phyloP scores from a whole-genome alignment of 257 asterid genomes.

The Anisodus tanguticus region DNA sequence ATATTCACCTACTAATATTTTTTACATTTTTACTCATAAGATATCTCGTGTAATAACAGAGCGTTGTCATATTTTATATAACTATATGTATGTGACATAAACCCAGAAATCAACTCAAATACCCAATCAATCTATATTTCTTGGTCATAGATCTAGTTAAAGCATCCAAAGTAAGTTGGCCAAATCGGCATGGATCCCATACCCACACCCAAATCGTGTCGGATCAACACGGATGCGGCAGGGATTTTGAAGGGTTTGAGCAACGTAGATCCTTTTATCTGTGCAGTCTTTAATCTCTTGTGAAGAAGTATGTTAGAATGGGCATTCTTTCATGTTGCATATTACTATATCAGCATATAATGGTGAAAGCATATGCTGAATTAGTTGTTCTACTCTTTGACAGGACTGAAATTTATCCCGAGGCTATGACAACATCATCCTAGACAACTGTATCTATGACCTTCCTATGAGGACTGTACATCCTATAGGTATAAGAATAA shows the following conservation, averaged over 20 bases:
- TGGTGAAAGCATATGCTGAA: constrained; percentile 7
- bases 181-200: not conserved
- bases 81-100: not conserved
- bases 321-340: not conserved
- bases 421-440: constrained; percentile 9
- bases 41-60: not conserved
- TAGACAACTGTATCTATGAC: not conserved
- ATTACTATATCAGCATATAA: not conserved
- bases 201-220: rapidly evolving
- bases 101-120: not conserved
- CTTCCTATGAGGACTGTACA: constrained; percentile 9
- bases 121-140: not conserved
- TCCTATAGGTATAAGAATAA: not conserved
- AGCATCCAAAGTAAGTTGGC: not conserved
- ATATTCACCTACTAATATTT: not conserved
- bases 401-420: not conserved
- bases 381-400: not conserved
- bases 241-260: not conserved
- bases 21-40: not conserved
- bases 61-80: not conserved
- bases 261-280: not conserved
- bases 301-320: constrained; percentile 18
- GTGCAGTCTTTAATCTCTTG: not conserved
- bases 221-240: not conserved
- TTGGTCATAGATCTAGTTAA: not conserved